Base-by-base conservation (phyloP, 495 filamentous ascomycete species). In the Lasiosphaeriaceae sp. region DNA sequence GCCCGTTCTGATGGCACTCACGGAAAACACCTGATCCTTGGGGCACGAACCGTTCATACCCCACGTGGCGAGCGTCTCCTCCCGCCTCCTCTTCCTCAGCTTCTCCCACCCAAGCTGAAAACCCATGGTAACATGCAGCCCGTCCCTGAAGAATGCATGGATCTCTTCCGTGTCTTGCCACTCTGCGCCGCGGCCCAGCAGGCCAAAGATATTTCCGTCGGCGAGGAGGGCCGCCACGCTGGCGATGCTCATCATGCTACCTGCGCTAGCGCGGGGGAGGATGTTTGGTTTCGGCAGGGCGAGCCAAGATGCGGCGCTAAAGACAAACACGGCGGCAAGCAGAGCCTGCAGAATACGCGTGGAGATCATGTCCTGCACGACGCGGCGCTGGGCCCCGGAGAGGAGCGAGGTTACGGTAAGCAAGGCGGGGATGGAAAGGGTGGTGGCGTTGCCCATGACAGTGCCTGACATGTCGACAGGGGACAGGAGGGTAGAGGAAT, bases 341-440 rank as follows among this genome's bases (percentile, higher is more conserved):
- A 71, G 52, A 0, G 57, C 67, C 41, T 75, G 63, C 3, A 75
- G 62, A 31, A 72, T 60, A 3, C 66, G 65, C 6, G 70, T 73
- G 2, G 69, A 66, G 8, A 66, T 39, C 20, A 41, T 37, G 29
- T 66, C 66, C 52, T 75, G 72, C 5, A 68, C 55, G 7, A 75
- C 59, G 45, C 66, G 55, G 21, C 61, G 44, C 2, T 54, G 52
- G 0, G 52, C 45, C 12, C 50, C 57, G 11, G 47, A 55, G 50
- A 50, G 55, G 47, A 62, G 47, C 23, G 47, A 22, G 9, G 44
- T 35, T 48, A 49, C 58, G 26, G 58, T 64, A 34, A 59, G 31
- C 20, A 35, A n/a, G 29, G 52, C 59, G 12, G 50, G 53, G 51
- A 61, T 57, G 45, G 47, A 34, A 46, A 57, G 43, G 20, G 46